These are phyloP conservation scores for Trichoderma semiorbis DNA, from an alignment of 2,329 filamentous ascomycete genomes.

Conservation along the genomic window DNA sequence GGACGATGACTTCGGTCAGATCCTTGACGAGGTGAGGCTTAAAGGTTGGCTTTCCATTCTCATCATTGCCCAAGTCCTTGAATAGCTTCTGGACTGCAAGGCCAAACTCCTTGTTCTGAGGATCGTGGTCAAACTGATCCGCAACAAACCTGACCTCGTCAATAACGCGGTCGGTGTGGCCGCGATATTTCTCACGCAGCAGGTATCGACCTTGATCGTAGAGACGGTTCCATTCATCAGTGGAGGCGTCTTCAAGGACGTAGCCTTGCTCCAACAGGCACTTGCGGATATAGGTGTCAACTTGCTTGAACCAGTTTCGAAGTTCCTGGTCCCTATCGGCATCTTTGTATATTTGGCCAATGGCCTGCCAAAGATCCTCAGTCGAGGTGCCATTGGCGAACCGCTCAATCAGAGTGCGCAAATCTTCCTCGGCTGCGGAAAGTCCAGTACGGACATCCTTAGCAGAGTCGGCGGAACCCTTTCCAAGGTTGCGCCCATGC, in stretches of 20 bases:
- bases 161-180: conserved; percentile 78
- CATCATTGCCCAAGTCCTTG: conserved; percentile 79
- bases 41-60: conserved; percentile 79
- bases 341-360: conserved; percentile 81
- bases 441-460: conserved; percentile 70
- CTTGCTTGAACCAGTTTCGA: conserved; percentile 79
- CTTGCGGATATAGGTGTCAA: conserved; percentile 75
- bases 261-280: conserved; percentile 88
- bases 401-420: conserved; percentile 80
- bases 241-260: conserved; percentile 78
- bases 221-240: conserved; percentile 75
- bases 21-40: conserved; percentile 94
- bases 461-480: conserved; percentile 64
- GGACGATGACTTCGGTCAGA: conserved; percentile 79
- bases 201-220: conserved; percentile 85
- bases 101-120: conserved; percentile 79
- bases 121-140: conserved; percentile 84
- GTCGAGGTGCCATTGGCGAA: conserved; percentile 93
- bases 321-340: conserved; percentile 85
- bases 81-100: conserved; percentile 79
- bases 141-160: conserved; percentile 89
- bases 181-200: conserved; percentile 81
- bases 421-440: conserved; percentile 69
- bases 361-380: conserved; percentile 78
- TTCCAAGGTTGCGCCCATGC: conserved; percentile 64